A percentile compares a stretch with the other conserved stretches of the same genome.
phyloP scores from a whole-genome alignment of 2,329 filamentous ascomycete genomes.

The Fusarium sp. region DNA sequence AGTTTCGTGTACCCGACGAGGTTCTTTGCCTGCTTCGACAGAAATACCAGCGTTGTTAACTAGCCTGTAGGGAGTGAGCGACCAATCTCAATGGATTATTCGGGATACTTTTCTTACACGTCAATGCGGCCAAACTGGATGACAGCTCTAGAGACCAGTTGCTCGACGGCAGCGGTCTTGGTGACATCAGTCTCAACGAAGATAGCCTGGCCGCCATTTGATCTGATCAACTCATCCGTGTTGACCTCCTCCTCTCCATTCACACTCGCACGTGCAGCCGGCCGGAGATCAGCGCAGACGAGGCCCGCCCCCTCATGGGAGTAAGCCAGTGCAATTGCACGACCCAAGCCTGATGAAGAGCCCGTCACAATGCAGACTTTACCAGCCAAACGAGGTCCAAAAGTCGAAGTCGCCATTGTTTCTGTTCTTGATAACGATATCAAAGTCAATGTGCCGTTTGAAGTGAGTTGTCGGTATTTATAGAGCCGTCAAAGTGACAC shows the following conservation, averaged over 20 bases:
- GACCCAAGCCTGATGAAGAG: conserved; percentile 56
- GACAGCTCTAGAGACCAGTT: conserved; percentile 43
- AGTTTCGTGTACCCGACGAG: conserved; percentile 55
- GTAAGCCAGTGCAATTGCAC: conserved; percentile 56
- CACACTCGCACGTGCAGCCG: conserved; percentile 38
- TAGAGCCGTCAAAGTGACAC: fast-evolving
- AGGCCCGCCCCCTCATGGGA: conserved; percentile 53
- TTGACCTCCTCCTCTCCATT: conserved; percentile 42
- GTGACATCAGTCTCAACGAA: conserved; percentile 57
- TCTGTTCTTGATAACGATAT: no score
- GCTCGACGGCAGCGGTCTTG: conserved; percentile 47
- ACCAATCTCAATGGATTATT: fast-evolving
- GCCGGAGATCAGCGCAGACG: conserved; percentile 53
- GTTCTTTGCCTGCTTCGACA: conserved; percentile 43
- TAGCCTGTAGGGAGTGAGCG: conserved; percentile 41
- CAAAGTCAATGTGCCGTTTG: no score
- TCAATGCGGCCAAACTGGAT: conserved; percentile 34
- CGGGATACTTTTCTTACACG: no score
- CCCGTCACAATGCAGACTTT: conserved; percentile 56
- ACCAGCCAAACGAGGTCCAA: conserved; percentile 7
- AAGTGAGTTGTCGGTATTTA: not conserved
- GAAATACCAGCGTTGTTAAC: conserved; percentile 56
- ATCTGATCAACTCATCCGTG: conserved; percentile 47
- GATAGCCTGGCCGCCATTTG: conserved; percentile 47
- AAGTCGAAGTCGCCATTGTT: not conserved